Evolutionary conservation across 805 yeast species (phyloP), one percentile per base, ranked within the genome.

Genomic region (Brettanomyces sp.): DNA sequence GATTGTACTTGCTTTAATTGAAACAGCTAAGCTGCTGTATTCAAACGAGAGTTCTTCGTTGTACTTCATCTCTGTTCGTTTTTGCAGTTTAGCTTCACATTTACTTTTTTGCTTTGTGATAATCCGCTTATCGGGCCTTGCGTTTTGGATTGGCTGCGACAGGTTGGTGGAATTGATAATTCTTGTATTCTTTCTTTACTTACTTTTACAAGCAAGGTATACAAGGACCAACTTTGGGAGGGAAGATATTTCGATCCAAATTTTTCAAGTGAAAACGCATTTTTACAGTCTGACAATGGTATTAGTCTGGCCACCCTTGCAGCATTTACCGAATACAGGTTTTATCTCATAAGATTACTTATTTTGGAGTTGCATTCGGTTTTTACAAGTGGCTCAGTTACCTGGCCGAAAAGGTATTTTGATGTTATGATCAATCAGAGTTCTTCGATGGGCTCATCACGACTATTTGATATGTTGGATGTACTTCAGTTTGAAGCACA

Each of bases 341-440:
- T 79, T 39, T 65, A 72, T 18, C 64, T 83, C 12, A 65, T 87
- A 23, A 85, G 84, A 51, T 78, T 80, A 53, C 63, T 87, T 49
- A 76, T 90, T 14, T 63, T 83, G 45, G 95, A 88, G 52, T 68
- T 91, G n/a, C 89, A 84, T 57, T 72, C 72, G 46, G 67, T 77
- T 12, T 67, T 74, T 0, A 46, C 55, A 40, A 49, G 64, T 52
- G 72, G 77, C 6, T 68, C 82, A 6, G 55, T 79, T 36, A 65
- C 83, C 25, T 64, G 79, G 52, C 69, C 76, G 47, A 66, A 73
- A 39, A 64, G 68, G 23, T 82, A 83, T 52, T 67, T 81, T 24
- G 67, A 73, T 4, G 55, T 69, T 4, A 64, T 89, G 21, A 77
- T 82, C 38, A 73, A 73, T 49, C 69, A 69, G 9, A 64, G 68